A percentile compares a stretch with the other conserved stretches of the same genome.
These are phyloP conservation scores for Xylariaceae sp. DNA, from an alignment of 2,329 filamentous ascomycete species.

Conservation along the genomic window DNA sequence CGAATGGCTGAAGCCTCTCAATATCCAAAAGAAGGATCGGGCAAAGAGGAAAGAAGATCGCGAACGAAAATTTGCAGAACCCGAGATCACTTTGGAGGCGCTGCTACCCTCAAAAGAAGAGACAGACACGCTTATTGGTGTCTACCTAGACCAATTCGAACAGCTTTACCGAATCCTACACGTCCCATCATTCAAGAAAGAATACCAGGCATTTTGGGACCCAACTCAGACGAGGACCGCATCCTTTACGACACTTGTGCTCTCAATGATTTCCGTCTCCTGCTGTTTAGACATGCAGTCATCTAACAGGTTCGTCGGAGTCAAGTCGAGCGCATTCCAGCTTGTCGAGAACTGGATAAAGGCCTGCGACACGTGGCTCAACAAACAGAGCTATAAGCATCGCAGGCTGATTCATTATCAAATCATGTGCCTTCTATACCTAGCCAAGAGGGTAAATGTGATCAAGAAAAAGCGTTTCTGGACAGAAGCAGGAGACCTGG, in stretches of 20 bases:
- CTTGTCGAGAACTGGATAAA: constrained; percentile 56
- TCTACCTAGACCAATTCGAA: constrained; percentile 55
- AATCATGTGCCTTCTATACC: constrained; percentile 57
- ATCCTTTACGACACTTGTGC: constrained; percentile 54
- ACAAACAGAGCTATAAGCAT: constrained; percentile 59
- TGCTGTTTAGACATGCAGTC: constrained; percentile 55
- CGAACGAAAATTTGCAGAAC: constrained; percentile 46
- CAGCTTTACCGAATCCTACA: constrained; percentile 58
- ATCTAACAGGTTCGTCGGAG: constrained; percentile 53
- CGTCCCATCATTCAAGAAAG: constrained; percentile 55
- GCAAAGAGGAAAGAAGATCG: constrained; percentile 52
- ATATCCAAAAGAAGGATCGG: constrained; percentile 56
- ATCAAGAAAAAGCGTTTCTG: constrained; percentile 65
- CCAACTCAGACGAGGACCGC: constrained; percentile 44
- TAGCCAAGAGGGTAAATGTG: constrained; percentile 60
- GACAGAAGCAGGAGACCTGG: constrained; percentile 54
- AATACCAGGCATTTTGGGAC: constrained; percentile 57
- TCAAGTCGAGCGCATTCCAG: constrained; percentile 56
- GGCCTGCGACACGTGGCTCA: constrained; percentile 53
- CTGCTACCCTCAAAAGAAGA: constrained; percentile 48
- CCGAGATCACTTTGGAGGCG: constrained; percentile 49
- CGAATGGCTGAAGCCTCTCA: constrained; percentile 58
- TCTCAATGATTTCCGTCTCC: constrained; percentile 61
- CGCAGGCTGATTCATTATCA: constrained; percentile 60
- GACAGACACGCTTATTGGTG: constrained; percentile 46